Evolutionary conservation across 2,329 filamentous ascomycete genomes (phyloP).

Genomic region (Cladosporium velox): DNA sequence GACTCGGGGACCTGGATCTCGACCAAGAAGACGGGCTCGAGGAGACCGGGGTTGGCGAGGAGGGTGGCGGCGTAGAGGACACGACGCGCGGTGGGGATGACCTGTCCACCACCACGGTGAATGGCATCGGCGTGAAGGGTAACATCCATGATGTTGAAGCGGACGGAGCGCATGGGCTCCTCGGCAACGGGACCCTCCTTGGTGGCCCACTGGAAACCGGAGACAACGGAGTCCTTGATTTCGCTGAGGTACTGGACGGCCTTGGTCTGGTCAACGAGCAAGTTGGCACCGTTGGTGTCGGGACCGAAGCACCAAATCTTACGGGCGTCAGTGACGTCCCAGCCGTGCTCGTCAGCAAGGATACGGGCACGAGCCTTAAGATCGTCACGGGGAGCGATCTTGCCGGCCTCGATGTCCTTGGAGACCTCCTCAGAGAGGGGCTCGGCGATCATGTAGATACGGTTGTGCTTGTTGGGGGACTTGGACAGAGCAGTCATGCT

Average conservation of each 20-base stretch:
- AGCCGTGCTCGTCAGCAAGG: conserved; percentile 94
- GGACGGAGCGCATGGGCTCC: conserved; percentile 94
- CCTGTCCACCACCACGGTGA: conserved; percentile 98
- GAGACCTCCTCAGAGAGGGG: conserved; percentile 91
- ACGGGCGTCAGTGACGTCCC: conserved; percentile 99
- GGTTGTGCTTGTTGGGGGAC: conserved; percentile 99
- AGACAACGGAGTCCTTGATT: conserved; percentile 99
- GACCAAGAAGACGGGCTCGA: conserved; percentile 97
- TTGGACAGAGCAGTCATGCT: conserved; percentile 98
- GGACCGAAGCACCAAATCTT: conserved; percentile 99
- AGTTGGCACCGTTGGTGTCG: conserved; percentile 95
- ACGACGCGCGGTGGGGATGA: conserved; percentile 97
- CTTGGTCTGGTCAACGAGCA: conserved; percentile 99
- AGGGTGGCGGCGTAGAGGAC: conserved; percentile 92
- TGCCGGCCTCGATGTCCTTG: conserved; percentile 85
- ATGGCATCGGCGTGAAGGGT: conserved; percentile 99
- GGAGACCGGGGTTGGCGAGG: conserved; percentile 85
- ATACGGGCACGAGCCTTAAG: conserved; percentile 97
- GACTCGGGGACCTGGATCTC: conserved; percentile 98
- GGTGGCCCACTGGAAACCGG: conserved; percentile 99
- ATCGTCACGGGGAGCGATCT: conserved; percentile 93
- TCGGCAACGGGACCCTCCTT: conserved; percentile 96
- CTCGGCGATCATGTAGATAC: conserved; percentile 93
- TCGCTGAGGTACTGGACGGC: conserved; percentile 99
- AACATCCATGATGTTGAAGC: conserved; percentile 99